Conservation (phyloP, 1,139 yeast species). For the Suhomyces atakaporum region DNA sequence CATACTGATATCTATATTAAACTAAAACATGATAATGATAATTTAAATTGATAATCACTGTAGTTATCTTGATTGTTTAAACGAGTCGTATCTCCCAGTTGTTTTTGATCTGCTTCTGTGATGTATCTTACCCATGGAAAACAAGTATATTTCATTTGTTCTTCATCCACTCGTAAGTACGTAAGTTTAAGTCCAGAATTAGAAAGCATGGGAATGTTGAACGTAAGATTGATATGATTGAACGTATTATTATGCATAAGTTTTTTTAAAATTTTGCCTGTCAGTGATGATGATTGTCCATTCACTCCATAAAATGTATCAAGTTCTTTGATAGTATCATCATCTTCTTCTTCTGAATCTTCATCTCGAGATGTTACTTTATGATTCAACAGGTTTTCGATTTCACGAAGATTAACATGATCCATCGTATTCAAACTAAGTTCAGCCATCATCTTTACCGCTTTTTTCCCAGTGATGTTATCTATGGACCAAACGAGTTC, state of each 20-base stretch:
- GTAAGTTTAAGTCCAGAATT: constrained; percentile 45
- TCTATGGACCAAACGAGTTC: constrained; percentile 64
- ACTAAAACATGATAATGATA: constrained; percentile 22
- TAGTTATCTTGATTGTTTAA: constrained; percentile 8
- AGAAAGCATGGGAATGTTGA: constrained; percentile 45
- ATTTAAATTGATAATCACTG: constrained; percentile 32
- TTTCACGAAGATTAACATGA: constrained; percentile 2
- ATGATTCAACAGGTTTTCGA: constrained; percentile 12
- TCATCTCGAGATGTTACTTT: constrained; percentile 1
- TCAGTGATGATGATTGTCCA: constrained; percentile 35
- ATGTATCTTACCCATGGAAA: constrained; percentile 51
- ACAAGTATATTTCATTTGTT: constrained; percentile 44
- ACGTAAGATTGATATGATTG: constrained; percentile 34
- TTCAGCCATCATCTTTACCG: constrained; percentile 49
- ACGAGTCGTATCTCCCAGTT: not conserved
- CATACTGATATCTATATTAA: constrained; percentile 4
- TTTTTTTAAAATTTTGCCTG: constrained; percentile 17
- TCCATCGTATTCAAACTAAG: constrained; percentile 22
- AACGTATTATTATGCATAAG: constrained; percentile 20
- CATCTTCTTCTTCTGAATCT: constrained; percentile 14
- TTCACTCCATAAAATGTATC: constrained; percentile 48
- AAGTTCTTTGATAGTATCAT: constrained; percentile 31
- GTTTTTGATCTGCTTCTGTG: constrained; percentile 27
- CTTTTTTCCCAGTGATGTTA: constrained; percentile 52
- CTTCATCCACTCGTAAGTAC: constrained; percentile 45